Percentiles rank a stretch among this genome's conserved stretches.
These are phyloP conservation scores for Pezicula neosporulosa DNA, from an alignment of 2,329 filamentous ascomycete genomes.

Conservation along the genomic window DNA sequence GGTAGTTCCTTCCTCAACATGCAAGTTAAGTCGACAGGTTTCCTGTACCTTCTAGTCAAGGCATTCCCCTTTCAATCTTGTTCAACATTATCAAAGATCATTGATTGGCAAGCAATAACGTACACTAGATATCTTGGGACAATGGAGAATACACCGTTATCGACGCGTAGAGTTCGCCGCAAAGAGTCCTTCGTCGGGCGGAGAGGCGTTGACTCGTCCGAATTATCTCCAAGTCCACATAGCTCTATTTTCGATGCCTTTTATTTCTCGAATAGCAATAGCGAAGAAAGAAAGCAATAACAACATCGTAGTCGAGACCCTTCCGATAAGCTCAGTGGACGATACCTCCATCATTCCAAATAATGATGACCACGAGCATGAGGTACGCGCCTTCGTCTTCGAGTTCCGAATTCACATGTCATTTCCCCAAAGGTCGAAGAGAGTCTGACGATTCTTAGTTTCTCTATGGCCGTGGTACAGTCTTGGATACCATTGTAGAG, in stretches of 20 bases:
- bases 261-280: not conserved
- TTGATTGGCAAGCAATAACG: not conserved
- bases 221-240: not conserved
- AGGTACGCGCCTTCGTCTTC: not conserved
- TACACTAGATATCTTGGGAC: not conserved
- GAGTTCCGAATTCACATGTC: conserved; percentile 20
- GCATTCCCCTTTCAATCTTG: no score
- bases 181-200: not conserved
- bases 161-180: not conserved
- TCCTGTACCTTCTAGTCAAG: no score
- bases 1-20: no score
- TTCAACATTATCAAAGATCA: not conserved
- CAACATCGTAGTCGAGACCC: not conserved
- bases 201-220: not conserved
- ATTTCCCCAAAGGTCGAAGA: conserved; percentile 10
- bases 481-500: conserved; percentile 37
- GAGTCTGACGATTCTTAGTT: conserved; percentile 21
- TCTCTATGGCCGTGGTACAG: conserved; percentile 36
- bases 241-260: conserved; percentile 2
- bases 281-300: not conserved
- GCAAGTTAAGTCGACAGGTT: no score
- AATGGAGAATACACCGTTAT: not conserved
- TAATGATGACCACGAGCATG: not conserved
- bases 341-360: conserved; percentile 7
- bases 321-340: conserved; percentile 20